These are phyloP conservation scores for Beauveria rudraprayagi DNA, from an alignment of 2,329 filamentous ascomycete genomes.

Conservation along the genomic window DNA sequence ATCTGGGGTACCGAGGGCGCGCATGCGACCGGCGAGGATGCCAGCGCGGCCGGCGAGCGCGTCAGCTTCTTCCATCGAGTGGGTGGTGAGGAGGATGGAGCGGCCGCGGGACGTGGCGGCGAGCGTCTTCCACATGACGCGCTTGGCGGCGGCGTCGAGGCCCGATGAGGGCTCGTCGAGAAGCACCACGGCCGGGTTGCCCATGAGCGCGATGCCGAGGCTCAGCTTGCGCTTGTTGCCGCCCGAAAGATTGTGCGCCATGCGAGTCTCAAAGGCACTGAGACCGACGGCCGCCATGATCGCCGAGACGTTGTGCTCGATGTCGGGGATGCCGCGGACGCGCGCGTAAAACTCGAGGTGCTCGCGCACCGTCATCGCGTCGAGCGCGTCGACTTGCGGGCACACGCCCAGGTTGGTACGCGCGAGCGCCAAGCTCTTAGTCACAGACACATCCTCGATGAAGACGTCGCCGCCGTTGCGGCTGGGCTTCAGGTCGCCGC, in stretches of 20 bases:
- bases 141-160: constrained; percentile 83
- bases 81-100: constrained; percentile 82
- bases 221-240: constrained; percentile 92
- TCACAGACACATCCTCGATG: constrained; percentile 70
- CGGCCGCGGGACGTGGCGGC: constrained; percentile 65
- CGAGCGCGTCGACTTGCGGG: constrained; percentile 80
- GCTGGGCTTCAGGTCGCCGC: constrained; percentile 75
- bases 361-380: constrained; percentile 82
- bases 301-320: constrained; percentile 68
- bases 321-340: constrained; percentile 67
- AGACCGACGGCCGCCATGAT: constrained; percentile 78
- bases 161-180: constrained; percentile 85
- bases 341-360: constrained; percentile 84
- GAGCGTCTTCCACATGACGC: constrained; percentile 87
- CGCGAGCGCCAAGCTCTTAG: constrained; percentile 61
- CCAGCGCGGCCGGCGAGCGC: constrained; percentile 76
- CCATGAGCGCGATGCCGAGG: constrained; percentile 84
- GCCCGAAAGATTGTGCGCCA: constrained; percentile 73
- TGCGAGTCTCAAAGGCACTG: constrained; percentile 58
- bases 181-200: constrained; percentile 78
- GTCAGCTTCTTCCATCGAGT: constrained; percentile 93
- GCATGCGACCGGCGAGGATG: constrained; percentile 78
- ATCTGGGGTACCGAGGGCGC: constrained; percentile 72
- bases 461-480: constrained; percentile 67
- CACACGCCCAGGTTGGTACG: constrained; percentile 81